Base-by-base conservation (phyloP, 768 basidiomycete genomes). In the Mycena vitilis region DNA sequence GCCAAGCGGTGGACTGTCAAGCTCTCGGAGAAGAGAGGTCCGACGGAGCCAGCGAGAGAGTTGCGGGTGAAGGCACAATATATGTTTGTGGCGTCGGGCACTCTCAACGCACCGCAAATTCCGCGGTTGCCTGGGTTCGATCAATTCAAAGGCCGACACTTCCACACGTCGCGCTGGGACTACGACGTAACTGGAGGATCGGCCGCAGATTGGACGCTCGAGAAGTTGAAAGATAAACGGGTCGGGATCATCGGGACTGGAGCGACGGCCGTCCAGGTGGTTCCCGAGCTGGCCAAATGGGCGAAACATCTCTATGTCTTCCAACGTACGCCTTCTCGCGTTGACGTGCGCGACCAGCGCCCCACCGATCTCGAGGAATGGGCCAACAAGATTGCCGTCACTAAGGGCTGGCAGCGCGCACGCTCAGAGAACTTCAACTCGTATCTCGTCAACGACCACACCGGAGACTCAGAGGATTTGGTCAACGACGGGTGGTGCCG, bases 171-270 rank as follows among this genome's bases (percentile, higher is more conserved):
- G 37, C 69, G 72, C 11, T 73, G 72, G 72, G 47, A 71, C 47
- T 73, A 71, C 42, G 54, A 30, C 1, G 58, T 51, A 40, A 65
- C 59, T 13, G 73, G 73, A 34, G 66, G 58, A 16, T 44, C 60
- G 4, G 25, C 18, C 20, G 13, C 4, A 5, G 57, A 59, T n/a
- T 52, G 40, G 47, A 62, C 53, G 16, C 63, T 73, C 15, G 54
- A 56, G 0, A 63, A 63, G 16, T 48, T 72, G 37, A 68, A 63
- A 38, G 63, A 56, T 40, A 74, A 74, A 49, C 34, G 36, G 4
- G 71, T 72, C 37, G 73, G 59, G 3, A 66, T 74, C 38, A 56
- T 71, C 7, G 73, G 71, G 20, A 74, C 73, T 0, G 71, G 73
- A 2, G 71, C 70, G 20, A 71, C 73, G 34, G 73, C 70, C 12